Percentiles rank a stretch among this genome's conserved stretches.
phyloP scores from a whole-genome alignment of 306 rosid genomes.

The Prunus persica region Prunus_persica_NCBIv2 NC_034009.1:25908001-25908500 shows the following conservation, averaged over 20 bases:
- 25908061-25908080: conserved; percentile 69
- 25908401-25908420: conserved; percentile 7
- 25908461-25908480: conserved; percentile 38
- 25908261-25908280: conserved; percentile 25
- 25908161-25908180: not conserved
- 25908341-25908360: not conserved
- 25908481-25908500: conserved; percentile 29
- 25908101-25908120: conserved; percentile 33
- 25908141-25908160: not conserved
- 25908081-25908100: conserved; percentile 29
- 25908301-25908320: not conserved
- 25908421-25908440: conserved; percentile 41
- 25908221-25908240: not conserved
- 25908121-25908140: conserved; percentile 19
- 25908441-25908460: conserved; percentile 14
- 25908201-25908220: not conserved
- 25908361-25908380: not conserved
- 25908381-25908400: not conserved
- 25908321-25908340: not conserved
- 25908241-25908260: conserved; percentile 42
- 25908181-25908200: too few species aligned
- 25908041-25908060: conserved; percentile 88
- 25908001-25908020: conserved; percentile 3
- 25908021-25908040: conserved; percentile 59
- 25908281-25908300: conserved; percentile 4